Evolutionary conservation across 2,329 filamentous ascomycete species (phyloP), one percentile per base, ranked within the genome.

Genomic region (Fusarium sp.): DNA sequence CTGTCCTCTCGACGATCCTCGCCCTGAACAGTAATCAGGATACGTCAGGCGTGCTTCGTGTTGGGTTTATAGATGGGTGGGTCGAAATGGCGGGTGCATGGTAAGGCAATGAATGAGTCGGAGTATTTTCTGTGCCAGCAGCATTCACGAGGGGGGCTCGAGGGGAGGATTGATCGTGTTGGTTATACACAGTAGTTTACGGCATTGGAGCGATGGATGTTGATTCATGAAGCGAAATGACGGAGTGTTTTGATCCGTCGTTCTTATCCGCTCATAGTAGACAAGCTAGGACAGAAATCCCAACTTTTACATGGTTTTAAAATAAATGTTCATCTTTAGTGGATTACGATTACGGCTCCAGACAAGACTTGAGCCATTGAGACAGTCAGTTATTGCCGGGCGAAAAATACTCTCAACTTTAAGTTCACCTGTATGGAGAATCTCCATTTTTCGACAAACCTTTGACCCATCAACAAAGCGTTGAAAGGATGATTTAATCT

Each of bases 201-300:
- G 57, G 57, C 55, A 50, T 61, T 47, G 23, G 45, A 42, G 55
- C 29, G 37, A 60, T 53, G 33, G 44, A 39, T 48, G 21, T 49
- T 50, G 45, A 42, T 47, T 54, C 43, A 43, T 49, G 47, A 46
- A 58, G 46, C 51, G 52, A 56, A 43, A 56, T 32, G 39, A 42
- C 49, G 45, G 39, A 31, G 50, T 55, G 37, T 31, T 39, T 49
- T 37, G 39, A 43, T 47, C 25, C 36, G 19, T 37, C 36, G 33
- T 33, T 47, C 46, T 43, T 36, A 23, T 35, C 45, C 46, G 31
- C 23, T 50, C 35, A 50, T 36, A 25, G 39, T 60, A 61, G 55
- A 54, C 42, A 43, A 45, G 37, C 33, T 19, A 56, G 38, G 35
- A 33, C 53, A 49, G 47, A 61, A 54, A 56, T 61, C 44, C 15